Evolutionary conservation across 495 filamentous ascomycete genomes (phyloP), one percentile per base, ranked within the genome.

Genomic region (Letharia columbiana): DNA sequence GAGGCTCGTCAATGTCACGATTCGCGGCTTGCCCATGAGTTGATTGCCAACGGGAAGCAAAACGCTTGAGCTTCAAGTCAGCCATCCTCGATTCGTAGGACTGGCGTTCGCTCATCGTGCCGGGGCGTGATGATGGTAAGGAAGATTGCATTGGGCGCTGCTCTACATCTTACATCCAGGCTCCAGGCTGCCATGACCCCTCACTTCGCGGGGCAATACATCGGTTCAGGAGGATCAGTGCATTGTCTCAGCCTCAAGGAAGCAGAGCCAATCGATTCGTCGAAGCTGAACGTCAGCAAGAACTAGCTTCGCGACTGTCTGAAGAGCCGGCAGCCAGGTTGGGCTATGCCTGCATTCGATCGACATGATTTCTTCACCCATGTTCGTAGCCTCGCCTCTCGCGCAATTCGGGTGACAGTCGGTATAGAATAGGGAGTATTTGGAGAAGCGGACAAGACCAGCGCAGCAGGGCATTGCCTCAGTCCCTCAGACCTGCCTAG

Each of bases 111-210:
- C 31, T 57, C 54, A 57, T 35, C 3, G 54, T 37, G 54, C 13
- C 54, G 33, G 20, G 33, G 33, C 15, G 4, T 37, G 33, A 57
- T 17, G 31, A 35, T 35, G 12, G 52, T 33, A 17, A 37, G 54
- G 17, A 57, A 57, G 54, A 39, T 17, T 37, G 54, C 5, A 37
- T 18, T 37, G 54, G 54, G 33, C 15, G 54, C 7, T 37, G 31
- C 15, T 18, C 13, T 37, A 31, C 17, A 18, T 37, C 20, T 57
- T 57, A 57, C 37, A 33, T 57, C 20, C 15, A 37, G 54, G 54
- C 54, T 57, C 33, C 54, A 57, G 54, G 54, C 54, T 57, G 54
- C 54, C 33, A 57, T 37, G 54, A 57, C 54, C 54, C 54, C 54
- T 57, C 54, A 37, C 5, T 56, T 37, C 0, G 54, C 17, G 33